phyloP scores from a whole-genome alignment of 2,329 filamentous ascomycete genomes.

The Trichophyton schoenleinii region DNA sequence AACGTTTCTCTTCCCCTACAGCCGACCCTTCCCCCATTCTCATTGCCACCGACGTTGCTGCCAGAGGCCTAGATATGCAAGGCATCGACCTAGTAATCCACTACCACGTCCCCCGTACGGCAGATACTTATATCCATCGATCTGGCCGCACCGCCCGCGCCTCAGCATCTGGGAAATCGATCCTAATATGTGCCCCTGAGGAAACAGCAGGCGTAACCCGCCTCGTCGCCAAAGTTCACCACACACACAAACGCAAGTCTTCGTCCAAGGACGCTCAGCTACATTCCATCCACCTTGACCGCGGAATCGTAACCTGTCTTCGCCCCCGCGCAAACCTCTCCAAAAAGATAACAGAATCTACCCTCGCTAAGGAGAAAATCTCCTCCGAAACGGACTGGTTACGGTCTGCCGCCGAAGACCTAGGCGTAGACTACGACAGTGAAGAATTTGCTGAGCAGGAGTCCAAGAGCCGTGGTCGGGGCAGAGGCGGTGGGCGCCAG shows the following conservation, averaged over 20 bases:
- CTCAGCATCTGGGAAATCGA: conserved; percentile 60
- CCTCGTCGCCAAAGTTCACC: conserved; percentile 79
- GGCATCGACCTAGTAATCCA: conserved; percentile 82
- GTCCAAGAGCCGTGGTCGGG: conserved; percentile 49
- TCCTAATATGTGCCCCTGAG: conserved; percentile 81
- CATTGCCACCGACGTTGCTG: conserved; percentile 85
- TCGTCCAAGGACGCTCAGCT: conserved; percentile 43
- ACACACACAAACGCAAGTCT: conserved; percentile 40
- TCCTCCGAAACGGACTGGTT: conserved; percentile 76
- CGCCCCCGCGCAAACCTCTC: conserved; percentile 66
- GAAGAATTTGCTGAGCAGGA: conserved; percentile 60
- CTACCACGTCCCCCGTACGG: conserved; percentile 84
- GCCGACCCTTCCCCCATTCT: conserved; percentile 53
- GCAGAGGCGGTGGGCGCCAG: conserved; percentile 61
- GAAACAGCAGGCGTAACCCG: conserved; percentile 76
- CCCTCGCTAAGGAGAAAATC: conserved; percentile 75
- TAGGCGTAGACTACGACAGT: conserved; percentile 86
- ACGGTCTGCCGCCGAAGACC: conserved; percentile 70
- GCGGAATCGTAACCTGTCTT: conserved; percentile 61
- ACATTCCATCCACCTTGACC: conserved; percentile 65
- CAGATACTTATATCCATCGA: conserved; percentile 89
- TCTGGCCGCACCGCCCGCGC: conserved; percentile 89
- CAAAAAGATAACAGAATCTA: conserved; percentile 75
- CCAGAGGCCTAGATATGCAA: conserved; percentile 84
- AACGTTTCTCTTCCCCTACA: conserved; percentile 61